Evolutionary conservation across 176 grass and related monocot genomes (phyloP).

Genomic region (Phyllostachys edulis): DNA sequence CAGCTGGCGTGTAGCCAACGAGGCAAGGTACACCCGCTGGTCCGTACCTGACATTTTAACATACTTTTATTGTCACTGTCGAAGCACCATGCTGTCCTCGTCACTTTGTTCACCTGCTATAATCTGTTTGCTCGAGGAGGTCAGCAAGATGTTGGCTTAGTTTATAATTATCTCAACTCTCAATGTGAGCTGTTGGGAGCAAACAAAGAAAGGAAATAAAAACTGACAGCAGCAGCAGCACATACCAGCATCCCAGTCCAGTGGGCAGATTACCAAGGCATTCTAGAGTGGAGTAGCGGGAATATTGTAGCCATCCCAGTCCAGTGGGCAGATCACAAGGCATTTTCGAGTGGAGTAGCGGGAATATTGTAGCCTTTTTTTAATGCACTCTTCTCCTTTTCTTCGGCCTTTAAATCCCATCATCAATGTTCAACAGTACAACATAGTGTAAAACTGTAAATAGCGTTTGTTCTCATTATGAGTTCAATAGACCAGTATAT

Average conservation of each 20-base stretch:
- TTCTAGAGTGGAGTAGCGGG: slow-evolving; percentile 13
- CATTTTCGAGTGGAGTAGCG: not conserved
- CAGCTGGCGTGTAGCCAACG: slow-evolving; percentile 21
- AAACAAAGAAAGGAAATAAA: not conserved
- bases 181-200: not conserved
- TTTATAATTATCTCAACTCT: not conserved
- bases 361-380: slow-evolving; percentile 36
- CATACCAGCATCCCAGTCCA: not conserved
- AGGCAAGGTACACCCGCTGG: not conserved
- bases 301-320: slow-evolving; percentile 29
- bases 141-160: not conserved
- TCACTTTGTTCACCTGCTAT: not conserved
- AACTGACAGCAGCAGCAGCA: slow-evolving; percentile 8
- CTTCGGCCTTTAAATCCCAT: not conserved
- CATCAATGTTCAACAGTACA: slow-evolving; percentile 1
- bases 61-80: slow-evolving; percentile 13
- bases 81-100: slow-evolving; percentile 4
- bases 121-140: not conserved
- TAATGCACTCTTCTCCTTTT: not conserved
- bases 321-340: slow-evolving; percentile 15
- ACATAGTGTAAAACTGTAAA: no score
- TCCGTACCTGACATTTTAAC: slow-evolving; percentile 16
- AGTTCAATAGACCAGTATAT: no score
- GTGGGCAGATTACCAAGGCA: slow-evolving; percentile 17
- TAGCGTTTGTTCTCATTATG: no score